A percentile compares a stretch with the other conserved stretches of the same genome.
phyloP scores from a whole-genome alignment of 345 rosid genomes.

The Carallia pectinifolia region DNA sequence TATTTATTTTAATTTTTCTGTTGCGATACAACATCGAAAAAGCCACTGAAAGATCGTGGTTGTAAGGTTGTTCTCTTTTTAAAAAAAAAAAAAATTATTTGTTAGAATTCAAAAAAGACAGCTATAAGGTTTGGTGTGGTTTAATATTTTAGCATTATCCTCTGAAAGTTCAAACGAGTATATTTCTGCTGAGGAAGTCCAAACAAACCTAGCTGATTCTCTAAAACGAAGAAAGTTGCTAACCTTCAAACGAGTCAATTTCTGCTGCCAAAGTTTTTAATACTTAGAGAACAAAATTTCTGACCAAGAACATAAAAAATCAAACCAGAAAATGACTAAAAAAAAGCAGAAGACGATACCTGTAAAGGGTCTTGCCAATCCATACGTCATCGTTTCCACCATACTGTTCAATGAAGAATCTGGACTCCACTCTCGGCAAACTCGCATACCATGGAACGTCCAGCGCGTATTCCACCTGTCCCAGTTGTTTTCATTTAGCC shows the following conservation, averaged over 20 bases:
- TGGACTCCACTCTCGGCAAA: slow-evolving; percentile 74
- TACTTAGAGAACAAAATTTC: neutral
- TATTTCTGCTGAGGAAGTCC: too few species aligned
- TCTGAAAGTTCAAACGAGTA: too few species aligned
- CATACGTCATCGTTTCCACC: slow-evolving; percentile 90
- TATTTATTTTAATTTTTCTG: too few species aligned
- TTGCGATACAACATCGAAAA: too few species aligned
- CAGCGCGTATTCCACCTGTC: slow-evolving; percentile 66
- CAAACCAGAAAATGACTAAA: too few species aligned
- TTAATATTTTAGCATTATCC: too few species aligned
- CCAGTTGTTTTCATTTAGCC: neutral
- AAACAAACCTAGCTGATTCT: too few species aligned
- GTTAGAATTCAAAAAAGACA: too few species aligned
- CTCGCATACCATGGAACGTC: slow-evolving; percentile 73
- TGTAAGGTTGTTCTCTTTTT: too few species aligned
- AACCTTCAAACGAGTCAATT: neutral
- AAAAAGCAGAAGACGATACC: slow-evolving; percentile 30
- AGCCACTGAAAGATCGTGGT: too few species aligned
- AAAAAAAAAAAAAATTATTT: too few species aligned
- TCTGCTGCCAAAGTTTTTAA: neutral
- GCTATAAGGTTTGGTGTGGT: too few species aligned
- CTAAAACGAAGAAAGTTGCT: neutral
- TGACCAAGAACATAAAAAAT: neutral
- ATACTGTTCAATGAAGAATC: slow-evolving; percentile 79
- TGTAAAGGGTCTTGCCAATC: slow-evolving; percentile 90